phyloP scores from a whole-genome alignment of 2,329 filamentous ascomycete species.

The Septoria linicola region DNA sequence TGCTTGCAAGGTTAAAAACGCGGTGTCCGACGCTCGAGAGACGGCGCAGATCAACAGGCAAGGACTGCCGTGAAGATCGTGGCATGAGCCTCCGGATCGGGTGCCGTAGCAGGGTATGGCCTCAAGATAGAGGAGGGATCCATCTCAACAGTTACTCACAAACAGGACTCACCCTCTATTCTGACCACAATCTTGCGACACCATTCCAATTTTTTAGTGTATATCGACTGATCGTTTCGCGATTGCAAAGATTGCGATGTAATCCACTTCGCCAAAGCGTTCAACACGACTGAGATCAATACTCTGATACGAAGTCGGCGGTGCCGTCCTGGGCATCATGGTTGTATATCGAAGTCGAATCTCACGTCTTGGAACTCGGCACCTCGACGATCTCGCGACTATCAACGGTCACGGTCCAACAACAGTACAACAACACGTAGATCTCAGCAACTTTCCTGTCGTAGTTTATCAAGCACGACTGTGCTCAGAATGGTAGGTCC shows the following conservation, averaged over 20 bases:
- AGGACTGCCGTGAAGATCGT: conserved; percentile 2
- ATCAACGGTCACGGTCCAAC: too few species aligned
- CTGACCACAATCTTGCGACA: conserved; percentile 6
- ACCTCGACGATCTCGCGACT: too few species aligned
- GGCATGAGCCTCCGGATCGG: conserved; percentile 8
- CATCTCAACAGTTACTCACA: conserved; percentile 3
- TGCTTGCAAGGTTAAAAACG: conserved; percentile 1
- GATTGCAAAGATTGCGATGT: neutral
- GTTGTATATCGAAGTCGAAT: too few species aligned
- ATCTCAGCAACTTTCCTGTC: too few species aligned
- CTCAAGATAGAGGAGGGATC: conserved; percentile 1
- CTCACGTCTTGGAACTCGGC: too few species aligned
- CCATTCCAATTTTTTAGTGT: neutral
- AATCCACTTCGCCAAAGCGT: too few species aligned
- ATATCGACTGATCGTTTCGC: conserved; percentile 3
- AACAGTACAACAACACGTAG: too few species aligned
- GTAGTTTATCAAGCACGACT: too few species aligned
- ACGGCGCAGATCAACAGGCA: conserved; percentile 2
- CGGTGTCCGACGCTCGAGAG: conserved; percentile 1
- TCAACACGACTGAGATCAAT: neutral
- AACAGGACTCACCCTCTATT: neutral
- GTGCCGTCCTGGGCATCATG: too few species aligned
- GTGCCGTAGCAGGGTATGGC: conserved; percentile 1
- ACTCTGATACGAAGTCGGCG: too few species aligned
- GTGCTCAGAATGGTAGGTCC: conserved; percentile 2